These are phyloP conservation scores for Aspergillus pseudoglaucus DNA, from an alignment of 2,329 filamentous ascomycete species.

Conservation along the genomic window DNA sequence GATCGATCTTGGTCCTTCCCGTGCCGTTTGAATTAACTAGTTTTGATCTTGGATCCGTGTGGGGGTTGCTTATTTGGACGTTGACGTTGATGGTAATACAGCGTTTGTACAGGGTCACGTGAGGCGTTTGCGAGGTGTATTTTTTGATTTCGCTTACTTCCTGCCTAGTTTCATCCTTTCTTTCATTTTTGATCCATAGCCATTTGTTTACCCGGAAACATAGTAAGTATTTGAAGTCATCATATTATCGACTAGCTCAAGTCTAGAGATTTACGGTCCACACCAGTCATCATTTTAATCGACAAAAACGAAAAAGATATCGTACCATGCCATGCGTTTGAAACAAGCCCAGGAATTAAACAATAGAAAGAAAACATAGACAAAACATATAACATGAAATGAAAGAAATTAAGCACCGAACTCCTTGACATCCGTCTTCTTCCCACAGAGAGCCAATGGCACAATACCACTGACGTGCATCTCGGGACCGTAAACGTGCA, in stretches of 20 bases:
- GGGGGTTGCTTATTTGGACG: not conserved
- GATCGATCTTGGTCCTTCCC: not conserved
- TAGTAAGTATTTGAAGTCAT: not conserved
- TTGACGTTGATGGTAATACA: not conserved
- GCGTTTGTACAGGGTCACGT: slow-evolving; percentile 7
- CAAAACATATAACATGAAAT: slow-evolving; percentile 19
- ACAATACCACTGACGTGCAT: slow-evolving; percentile 95
- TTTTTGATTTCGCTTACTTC: not conserved
- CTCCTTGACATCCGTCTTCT: slow-evolving; percentile 57
- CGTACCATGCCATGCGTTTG: slow-evolving; percentile 37
- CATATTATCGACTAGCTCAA: not conserved
- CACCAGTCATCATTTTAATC: slow-evolving; percentile 14
- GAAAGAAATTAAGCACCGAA: slow-evolving; percentile 39
- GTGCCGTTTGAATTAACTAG: too few species aligned
- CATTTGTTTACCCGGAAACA: not conserved
- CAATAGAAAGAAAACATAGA: slow-evolving; percentile 17
- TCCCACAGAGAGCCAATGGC: slow-evolving; percentile 69
- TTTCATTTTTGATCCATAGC: not conserved
- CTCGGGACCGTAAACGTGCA: slow-evolving; percentile 80
- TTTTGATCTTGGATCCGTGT: not conserved
- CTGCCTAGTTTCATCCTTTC: slow-evolving; percentile 3
- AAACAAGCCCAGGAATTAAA: slow-evolving; percentile 22
- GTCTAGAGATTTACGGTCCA: slow-evolving; percentile 1
- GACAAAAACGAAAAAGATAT: slow-evolving; percentile 20
- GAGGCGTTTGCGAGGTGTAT: not conserved